Evolutionary conservation across 208 protist genomes (phyloP), one percentile per base, ranked within the genome.

Genomic region (Wallacemonas collosoma): DNA sequence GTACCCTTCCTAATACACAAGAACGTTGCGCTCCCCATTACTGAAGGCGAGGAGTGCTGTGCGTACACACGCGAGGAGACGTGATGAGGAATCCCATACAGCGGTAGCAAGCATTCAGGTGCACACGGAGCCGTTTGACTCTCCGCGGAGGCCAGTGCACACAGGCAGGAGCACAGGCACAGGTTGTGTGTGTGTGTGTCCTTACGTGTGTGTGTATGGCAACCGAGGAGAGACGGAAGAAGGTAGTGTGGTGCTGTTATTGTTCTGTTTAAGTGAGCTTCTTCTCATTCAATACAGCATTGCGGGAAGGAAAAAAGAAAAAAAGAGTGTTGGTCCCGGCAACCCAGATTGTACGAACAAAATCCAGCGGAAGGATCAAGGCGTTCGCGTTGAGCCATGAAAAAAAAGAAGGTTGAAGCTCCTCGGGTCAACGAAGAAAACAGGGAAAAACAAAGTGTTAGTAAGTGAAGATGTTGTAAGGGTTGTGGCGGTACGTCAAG

Each of bases 401-500:
- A 71, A 57, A 36, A 58, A 15, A 70, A 75, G 65, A 64, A 62
- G 9, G 67, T 60, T 64, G 26, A 53, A 72, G 45, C 68, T 26
- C 26, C 26, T 26, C 26, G 0, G 26, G 26, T 26, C 26, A 0
- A 26, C 0, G 26, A 26, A 26, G 61, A 66, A 57, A 73, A 36
- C 36, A 73, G 39, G 41, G 61, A 69, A 75, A 67, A 75, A 43
- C 73, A 70, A 75, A 70, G 57, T 66, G 7, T 65, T 61, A 75
- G 35, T 66, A 75, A 9, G 51, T 71, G 12, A 60, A 74, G 66
- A 90, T 76, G 26, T 71, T 74, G 69, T 95, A 95, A 1, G 91
- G 91, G 79, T 95, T 95, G 80, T 95, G 91, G 54, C 88, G 83
- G 80, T 95, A 95, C 72, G 83, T 84, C 14, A 84, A 62, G 0